Percentiles rank a stretch among this genome's conserved stretches.
These are phyloP conservation scores for Nigrospora oryzae DNA, from an alignment of 2,329 filamentous ascomycete species.

Conservation along the genomic window DNA sequence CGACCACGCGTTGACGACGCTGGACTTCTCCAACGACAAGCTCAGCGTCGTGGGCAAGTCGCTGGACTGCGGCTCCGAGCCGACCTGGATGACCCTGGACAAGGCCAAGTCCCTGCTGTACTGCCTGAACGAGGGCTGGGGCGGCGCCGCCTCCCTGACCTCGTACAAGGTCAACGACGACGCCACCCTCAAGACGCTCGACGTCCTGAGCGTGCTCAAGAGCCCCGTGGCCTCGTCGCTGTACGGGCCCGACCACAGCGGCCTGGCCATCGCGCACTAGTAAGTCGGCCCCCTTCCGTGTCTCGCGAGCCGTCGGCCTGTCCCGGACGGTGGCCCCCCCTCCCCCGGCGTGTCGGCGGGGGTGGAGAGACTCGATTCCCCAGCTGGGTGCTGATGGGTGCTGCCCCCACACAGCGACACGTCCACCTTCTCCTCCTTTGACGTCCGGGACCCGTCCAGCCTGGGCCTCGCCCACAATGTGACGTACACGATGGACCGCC, in stretches of 20 bases:
- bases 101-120: conserved; percentile 35
- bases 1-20: background rate
- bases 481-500: conserved; percentile 4
- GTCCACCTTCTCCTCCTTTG: conserved; percentile 4
- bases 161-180: conserved; percentile 26
- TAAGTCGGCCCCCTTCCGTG: conserved; percentile 18
- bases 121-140: conserved; percentile 48
- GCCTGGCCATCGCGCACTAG: conserved; percentile 37
- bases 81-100: conserved; percentile 52
- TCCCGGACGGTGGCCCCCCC: no score
- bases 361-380: no score
- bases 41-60: background rate
- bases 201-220: conserved; percentile 21
- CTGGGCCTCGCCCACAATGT: conserved; percentile 3
- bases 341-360: no score
- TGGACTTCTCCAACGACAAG: background rate
- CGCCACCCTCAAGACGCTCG: conserved; percentile 24
- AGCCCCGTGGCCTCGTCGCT: conserved; percentile 35
- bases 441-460: conserved; percentile 1
- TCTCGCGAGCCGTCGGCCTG: background rate
- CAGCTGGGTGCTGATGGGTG: no score
- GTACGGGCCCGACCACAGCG: conserved; percentile 31
- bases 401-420: conserved; percentile 19
- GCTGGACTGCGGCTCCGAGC: conserved; percentile 36
- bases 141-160: conserved; percentile 31